phyloP scores from a whole-genome alignment of 2,329 filamentous ascomycete species.

The Pseudogymnoascus sp. region DNA sequence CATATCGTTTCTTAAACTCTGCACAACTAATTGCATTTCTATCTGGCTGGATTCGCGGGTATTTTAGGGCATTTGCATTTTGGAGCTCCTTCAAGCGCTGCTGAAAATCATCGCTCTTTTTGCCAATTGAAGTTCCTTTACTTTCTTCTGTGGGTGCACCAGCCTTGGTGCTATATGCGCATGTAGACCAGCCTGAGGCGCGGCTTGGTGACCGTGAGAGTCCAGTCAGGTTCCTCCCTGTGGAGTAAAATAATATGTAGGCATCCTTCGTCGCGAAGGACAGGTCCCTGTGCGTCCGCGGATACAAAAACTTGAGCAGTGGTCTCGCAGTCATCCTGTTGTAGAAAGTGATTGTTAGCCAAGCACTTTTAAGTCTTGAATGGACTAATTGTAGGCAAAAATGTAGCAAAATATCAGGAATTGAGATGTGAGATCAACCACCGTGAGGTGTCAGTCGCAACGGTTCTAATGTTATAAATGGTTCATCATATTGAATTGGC shows the following conservation, averaged over 20 bases:
- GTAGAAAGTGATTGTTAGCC: background rate
- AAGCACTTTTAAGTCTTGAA: background rate
- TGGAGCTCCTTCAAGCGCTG: slow-evolving; percentile 46
- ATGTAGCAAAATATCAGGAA: slow-evolving; percentile 32
- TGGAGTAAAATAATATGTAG: slow-evolving; percentile 42
- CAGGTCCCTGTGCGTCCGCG: slow-evolving; percentile 40
- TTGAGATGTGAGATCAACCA: slow-evolving; percentile 46
- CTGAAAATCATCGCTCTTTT: slow-evolving; percentile 31
- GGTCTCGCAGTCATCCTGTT: slow-evolving; percentile 36
- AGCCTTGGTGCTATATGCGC: slow-evolving; percentile 25
- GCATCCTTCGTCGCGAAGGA: slow-evolving; percentile 30
- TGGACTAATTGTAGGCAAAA: slow-evolving; percentile 4
- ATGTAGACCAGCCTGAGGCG: slow-evolving; percentile 17
- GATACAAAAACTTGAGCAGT: slow-evolving; percentile 45
- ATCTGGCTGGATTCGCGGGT: slow-evolving; percentile 41
- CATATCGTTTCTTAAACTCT: slow-evolving; percentile 26
- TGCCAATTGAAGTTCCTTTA: slow-evolving; percentile 2
- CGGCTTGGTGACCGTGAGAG: slow-evolving; percentile 2
- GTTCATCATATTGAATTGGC: slow-evolving; percentile 38
- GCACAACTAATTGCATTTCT: slow-evolving; percentile 27
- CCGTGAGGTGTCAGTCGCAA: slow-evolving; percentile 47
- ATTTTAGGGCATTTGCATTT: slow-evolving; percentile 40
- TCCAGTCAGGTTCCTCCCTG: slow-evolving; percentile 1
- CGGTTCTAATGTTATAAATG: slow-evolving; percentile 45
- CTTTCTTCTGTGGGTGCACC: slow-evolving; percentile 12